phyloP scores from a whole-genome alignment of 139 green algal species.

The Dunaliella primolecta region DNA sequence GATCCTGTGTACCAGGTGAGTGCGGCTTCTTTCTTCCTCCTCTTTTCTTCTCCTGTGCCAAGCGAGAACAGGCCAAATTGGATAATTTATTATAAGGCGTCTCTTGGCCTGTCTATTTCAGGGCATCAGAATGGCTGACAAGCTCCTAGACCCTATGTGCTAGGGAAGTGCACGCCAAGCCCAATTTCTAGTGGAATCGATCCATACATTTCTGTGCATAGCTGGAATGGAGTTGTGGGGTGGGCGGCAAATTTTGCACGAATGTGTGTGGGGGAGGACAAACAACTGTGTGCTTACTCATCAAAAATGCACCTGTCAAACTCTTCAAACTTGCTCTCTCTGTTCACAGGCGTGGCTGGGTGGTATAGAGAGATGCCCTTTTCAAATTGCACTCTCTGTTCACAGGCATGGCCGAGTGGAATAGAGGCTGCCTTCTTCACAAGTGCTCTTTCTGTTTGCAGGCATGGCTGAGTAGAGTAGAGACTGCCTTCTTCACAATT shows the following conservation, averaged over 20 bases:
- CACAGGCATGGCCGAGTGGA: neutral
- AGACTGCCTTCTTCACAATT: no score
- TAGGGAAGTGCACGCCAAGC: neutral
- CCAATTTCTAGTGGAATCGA: neutral
- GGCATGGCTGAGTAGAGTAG: slow-evolving; percentile 21
- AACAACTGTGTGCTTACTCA: neutral
- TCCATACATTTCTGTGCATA: no score
- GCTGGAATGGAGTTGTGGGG: no score
- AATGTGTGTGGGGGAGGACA: no score
- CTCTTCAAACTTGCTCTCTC: neutral
- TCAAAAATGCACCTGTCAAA: neutral
- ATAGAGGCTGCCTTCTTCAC: neutral
- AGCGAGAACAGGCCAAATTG: neutral
- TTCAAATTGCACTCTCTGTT: neutral
- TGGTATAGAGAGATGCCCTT: neutral
- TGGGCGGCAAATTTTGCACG: no score
- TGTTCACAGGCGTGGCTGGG: neutral
- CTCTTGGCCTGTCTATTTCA: neutral
- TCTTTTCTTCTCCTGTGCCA: no score
- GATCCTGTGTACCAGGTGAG: slow-evolving; percentile 45
- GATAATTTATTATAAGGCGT: neutral
- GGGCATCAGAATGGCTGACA: neutral
- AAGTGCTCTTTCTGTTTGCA: neutral
- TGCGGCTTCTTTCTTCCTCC: neutral
- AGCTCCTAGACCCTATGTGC: neutral